These are phyloP conservation scores for Candida orba DNA, from an alignment of 805 yeast species.

Conservation along the genomic window DNA sequence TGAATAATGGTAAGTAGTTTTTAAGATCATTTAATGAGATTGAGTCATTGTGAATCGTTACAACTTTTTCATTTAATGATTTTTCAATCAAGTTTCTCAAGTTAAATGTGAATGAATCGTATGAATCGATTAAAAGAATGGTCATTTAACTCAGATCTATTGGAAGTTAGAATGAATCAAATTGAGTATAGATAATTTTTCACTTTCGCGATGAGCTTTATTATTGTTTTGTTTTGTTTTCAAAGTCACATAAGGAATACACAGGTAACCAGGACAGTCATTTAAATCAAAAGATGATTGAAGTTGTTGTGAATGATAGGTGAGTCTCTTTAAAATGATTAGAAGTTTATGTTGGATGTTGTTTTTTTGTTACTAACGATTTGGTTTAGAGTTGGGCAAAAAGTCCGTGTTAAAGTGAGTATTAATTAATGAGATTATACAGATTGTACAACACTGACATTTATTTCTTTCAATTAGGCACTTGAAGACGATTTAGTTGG, in stretches of 20 bases:
- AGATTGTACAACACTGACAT: neutral
- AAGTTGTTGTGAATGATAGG: conserved; percentile 66
- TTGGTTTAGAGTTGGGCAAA: conserved; percentile 63
- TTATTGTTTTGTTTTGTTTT: too few species aligned
- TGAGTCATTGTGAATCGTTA: conserved; percentile 31
- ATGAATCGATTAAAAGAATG: conserved; percentile 78
- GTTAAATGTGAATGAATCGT: conserved; percentile 91
- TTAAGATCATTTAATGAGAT: conserved; percentile 31
- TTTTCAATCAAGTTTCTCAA: conserved; percentile 53
- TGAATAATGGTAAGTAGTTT: conserved; percentile 43
- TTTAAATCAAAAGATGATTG: conserved; percentile 42
- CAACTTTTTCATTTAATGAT: conserved; percentile 35
- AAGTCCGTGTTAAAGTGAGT: conserved; percentile 62
- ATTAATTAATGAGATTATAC: neutral
- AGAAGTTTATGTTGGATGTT: too few species aligned
- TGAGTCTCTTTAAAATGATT: conserved; percentile 21
- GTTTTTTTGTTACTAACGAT: too few species aligned
- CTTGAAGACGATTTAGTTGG: conserved; percentile 79
- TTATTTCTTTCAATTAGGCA: conserved; percentile 32
- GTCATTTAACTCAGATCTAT: conserved; percentile 25
- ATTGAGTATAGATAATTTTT: neutral
- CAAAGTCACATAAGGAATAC: neutral
- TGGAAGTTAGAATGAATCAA: too few species aligned
- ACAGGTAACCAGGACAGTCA: too few species aligned
- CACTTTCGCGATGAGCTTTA: neutral